Evolutionary conservation across 352 stramenopile genomes (phyloP).

Genomic region (Globisporangium echinulatum): DNA sequence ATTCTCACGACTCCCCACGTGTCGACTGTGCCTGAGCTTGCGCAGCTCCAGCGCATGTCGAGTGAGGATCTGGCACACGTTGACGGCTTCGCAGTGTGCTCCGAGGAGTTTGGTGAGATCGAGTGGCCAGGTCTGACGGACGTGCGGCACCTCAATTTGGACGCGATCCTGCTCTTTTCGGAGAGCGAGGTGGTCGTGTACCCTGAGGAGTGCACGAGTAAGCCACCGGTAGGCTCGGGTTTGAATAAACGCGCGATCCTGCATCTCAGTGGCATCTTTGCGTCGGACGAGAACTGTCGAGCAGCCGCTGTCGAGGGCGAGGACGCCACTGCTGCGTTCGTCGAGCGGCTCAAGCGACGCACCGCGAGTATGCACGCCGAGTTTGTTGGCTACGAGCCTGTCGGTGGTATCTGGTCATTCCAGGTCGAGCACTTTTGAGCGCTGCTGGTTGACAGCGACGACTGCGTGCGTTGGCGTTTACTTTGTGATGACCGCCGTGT

Average conservation of each 20-base stretch:
- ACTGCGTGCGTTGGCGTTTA: too few relatives aligned
- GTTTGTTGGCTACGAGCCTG: conserved; percentile 29
- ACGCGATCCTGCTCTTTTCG: conserved; percentile 33
- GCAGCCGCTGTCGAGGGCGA: conserved; percentile 2
- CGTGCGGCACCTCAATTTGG: conserved; percentile 36
- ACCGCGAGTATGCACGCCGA: conserved; percentile 26
- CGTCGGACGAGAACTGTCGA: conserved; percentile 8
- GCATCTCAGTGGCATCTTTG: conserved; percentile 24
- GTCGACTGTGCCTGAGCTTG: conserved; percentile 30
- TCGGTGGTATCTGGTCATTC: conserved; percentile 38
- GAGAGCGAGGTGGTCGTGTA: conserved; percentile 39
- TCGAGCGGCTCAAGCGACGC: conserved; percentile 28
- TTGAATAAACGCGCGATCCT: conserved; percentile 49
- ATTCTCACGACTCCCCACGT: conserved; percentile 28
- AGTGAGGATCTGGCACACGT: conserved; percentile 31
- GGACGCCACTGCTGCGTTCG: conserved; percentile 19
- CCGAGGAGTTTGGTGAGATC: conserved; percentile 27
- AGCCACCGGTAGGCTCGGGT: conserved; percentile 26
- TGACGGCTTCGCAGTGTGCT: conserved; percentile 33
- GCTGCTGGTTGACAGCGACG: not conserved
- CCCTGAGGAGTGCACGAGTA: conserved; percentile 24
- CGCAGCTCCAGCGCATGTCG: conserved; percentile 26
- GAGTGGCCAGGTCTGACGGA: conserved; percentile 36
- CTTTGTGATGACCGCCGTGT: not conserved
- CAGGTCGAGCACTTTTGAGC: conserved; percentile 37